Evolutionary conservation across 192 early-diverging fungal genomes (phyloP).

Genomic region (Entomortierella chlamydospora): DNA sequence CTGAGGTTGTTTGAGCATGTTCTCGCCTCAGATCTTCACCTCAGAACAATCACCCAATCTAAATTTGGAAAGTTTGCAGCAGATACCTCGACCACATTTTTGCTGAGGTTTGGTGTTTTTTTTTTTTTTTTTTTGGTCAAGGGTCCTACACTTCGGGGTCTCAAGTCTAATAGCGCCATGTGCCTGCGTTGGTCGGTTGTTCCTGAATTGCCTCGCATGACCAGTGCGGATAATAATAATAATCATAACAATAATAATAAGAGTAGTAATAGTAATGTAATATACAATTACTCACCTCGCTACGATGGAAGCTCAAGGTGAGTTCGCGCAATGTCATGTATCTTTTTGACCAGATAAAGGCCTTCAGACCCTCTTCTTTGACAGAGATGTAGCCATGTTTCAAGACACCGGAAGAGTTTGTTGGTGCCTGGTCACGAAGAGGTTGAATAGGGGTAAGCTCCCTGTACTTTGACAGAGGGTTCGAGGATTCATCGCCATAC

Average conservation of each 20-base stretch:
- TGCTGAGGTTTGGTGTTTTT: no score
- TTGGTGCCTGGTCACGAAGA: slow-evolving; percentile 26
- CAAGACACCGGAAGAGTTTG: slow-evolving; percentile 56
- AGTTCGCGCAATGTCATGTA: slow-evolving; percentile 90
- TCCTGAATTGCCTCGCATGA: neutral
- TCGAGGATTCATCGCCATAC: slow-evolving; percentile 28
- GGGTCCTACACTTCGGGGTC: no score
- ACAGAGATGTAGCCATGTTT: slow-evolving; percentile 89
- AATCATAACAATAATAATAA: no score
- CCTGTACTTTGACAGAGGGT: slow-evolving; percentile 48
- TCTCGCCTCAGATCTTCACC: no score
- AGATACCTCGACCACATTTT: no score
- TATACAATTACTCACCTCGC: slow-evolving; percentile 75
- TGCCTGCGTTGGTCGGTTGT: neutral
- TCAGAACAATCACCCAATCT: no score
- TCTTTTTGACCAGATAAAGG: slow-evolving; percentile 96
- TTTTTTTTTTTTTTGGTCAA: no score
- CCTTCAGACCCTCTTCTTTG: slow-evolving; percentile 91
- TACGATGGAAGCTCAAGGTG: slow-evolving; percentile 92
- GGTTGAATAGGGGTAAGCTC: slow-evolving; percentile 46
- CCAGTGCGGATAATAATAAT: no score
- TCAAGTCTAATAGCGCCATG: no score
- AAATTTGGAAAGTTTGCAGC: no score
- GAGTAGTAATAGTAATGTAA: neutral
- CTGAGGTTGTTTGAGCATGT: no score